Evolutionary conservation across 2,329 filamentous ascomycete species (phyloP).

Genomic region (Penicillium aurantiogriseum): DNA sequence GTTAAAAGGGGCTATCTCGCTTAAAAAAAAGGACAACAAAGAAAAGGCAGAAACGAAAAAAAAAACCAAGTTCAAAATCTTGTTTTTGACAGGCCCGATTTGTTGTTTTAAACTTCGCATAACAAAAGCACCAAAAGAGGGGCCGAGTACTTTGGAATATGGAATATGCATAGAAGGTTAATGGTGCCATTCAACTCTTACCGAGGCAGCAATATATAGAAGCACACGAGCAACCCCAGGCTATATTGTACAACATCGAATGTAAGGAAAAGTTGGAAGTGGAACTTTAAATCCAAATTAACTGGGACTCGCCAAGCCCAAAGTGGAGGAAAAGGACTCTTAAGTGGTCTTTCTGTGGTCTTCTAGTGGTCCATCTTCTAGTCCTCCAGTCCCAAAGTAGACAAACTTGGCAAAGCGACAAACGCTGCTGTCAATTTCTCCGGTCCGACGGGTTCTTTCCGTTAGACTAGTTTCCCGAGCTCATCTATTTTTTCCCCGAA

Average conservation of each 20-base stretch:
- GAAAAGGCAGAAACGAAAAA: not conserved
- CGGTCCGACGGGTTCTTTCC: not conserved
- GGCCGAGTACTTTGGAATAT: not conserved
- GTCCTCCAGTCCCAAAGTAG: no score
- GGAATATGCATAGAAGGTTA: not conserved
- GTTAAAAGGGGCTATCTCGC: no score
- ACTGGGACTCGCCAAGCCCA: not conserved
- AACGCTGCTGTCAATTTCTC: slow-evolving; percentile 3
- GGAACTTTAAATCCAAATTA: not conserved
- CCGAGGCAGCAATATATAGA: not conserved
- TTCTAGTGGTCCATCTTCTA: no score
- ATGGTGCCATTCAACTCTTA: not conserved
- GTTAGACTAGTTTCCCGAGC: not conserved
- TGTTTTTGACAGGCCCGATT: not conserved
- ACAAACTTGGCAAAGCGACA: not conserved
- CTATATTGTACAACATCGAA: not conserved
- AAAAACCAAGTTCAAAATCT: not conserved
- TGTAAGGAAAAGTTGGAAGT: not conserved
- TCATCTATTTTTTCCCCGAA: not conserved
- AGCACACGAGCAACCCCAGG: not conserved
- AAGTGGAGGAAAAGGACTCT: not conserved
- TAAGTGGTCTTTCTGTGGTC: no score
- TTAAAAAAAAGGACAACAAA: not conserved
- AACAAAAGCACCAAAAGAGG: not conserved
- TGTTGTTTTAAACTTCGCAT: not conserved